Base-by-base conservation (phyloP, 345 rosid species). In the Euphorbia lathyris region DNA sequence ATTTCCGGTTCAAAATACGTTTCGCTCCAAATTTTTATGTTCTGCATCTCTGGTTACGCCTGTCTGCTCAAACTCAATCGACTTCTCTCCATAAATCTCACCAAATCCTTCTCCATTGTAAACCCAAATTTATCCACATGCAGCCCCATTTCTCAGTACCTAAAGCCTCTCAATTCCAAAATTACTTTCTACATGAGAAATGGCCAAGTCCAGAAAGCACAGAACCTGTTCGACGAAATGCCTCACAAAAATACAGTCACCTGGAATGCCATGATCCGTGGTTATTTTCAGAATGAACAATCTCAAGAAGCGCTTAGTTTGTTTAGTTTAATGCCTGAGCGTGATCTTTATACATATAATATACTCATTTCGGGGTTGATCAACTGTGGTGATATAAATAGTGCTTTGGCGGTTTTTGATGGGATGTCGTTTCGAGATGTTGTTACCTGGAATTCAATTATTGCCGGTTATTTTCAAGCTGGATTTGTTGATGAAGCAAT, bases 381-480 rank as follows among this genome's bases (percentile, higher is more conserved):
- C 70, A 81, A 71, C 36, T 58, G 55, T 38, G 77, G 70, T 45
- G 73, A 82, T 69, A 70, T 79, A 53, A 20, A 51, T 17, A 58
- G 70, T 56, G 85, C 85, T 38, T 74, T 68, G 71, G 50, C 50
- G 55, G 72, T 76, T 42, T 82, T 82, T 43, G 65, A 73, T 71
- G 70, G 78, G 29, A 82, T 79, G 82, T 53, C 20, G n/a, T 48
- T 70, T 55, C 77, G 71, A 71, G 79, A 79, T 73, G 75, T 76
- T 51, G 80, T 81, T 32, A 34, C 85, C 0, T 79, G 82, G 85
- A 84, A 84, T 63, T 75, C 83, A 1, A 65, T 84, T 73, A 72
- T 84, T 42, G 59, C 75, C 20, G 85, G 87, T 30, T 79, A 81
- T 73, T 58, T 81, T 51, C 72, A 66, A 23, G 71, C 63, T 23